Conservation (phyloP, 2,329 filamentous ascomycete species). For the Cordyceps tenuipes region DNA sequence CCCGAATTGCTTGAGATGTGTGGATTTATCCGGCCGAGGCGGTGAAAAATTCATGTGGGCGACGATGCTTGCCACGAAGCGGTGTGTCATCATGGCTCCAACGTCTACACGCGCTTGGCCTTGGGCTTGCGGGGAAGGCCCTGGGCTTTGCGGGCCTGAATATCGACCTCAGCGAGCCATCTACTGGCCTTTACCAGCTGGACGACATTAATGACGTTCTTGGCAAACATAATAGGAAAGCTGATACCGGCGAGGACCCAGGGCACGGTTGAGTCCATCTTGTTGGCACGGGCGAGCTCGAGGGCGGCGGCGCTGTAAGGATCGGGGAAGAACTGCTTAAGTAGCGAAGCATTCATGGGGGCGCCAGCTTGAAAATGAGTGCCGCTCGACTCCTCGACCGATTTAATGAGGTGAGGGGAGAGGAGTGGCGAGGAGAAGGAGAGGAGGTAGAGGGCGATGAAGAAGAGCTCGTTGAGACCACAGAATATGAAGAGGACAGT, state of each 20-base stretch:
- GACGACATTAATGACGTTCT: slow-evolving; percentile 90
- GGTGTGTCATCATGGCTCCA: background rate
- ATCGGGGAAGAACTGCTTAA: slow-evolving; percentile 72
- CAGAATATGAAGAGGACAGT: slow-evolving; percentile 87
- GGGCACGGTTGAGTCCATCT: slow-evolving; percentile 63
- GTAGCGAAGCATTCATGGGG: slow-evolving; percentile 60
- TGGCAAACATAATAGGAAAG: slow-evolving; percentile 78
- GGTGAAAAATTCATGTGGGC: background rate
- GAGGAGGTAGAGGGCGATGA: slow-evolving; percentile 94
- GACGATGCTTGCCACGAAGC: background rate
- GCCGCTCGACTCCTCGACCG: slow-evolving; percentile 45
- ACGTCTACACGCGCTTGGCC: slow-evolving; percentile 13
- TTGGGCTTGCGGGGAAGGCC: slow-evolving; percentile 43
- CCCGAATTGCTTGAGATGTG: background rate
- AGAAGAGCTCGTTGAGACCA: slow-evolving; percentile 88
- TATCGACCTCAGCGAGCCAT: slow-evolving; percentile 89
- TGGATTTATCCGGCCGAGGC: no score
- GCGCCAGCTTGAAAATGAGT: slow-evolving; percentile 55
- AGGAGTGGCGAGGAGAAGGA: slow-evolving; percentile 90
- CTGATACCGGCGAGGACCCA: slow-evolving; percentile 73
- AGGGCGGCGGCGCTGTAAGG: slow-evolving; percentile 89
- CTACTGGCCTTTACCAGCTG: slow-evolving; percentile 89
- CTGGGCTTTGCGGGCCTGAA: slow-evolving; percentile 48
- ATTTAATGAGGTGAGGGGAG: slow-evolving; percentile 70
- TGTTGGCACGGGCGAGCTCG: slow-evolving; percentile 89